Evolutionary conservation across 2,329 filamentous ascomycete species (phyloP).

Genomic region (Hawksworthiomyces lignivorus): DNA sequence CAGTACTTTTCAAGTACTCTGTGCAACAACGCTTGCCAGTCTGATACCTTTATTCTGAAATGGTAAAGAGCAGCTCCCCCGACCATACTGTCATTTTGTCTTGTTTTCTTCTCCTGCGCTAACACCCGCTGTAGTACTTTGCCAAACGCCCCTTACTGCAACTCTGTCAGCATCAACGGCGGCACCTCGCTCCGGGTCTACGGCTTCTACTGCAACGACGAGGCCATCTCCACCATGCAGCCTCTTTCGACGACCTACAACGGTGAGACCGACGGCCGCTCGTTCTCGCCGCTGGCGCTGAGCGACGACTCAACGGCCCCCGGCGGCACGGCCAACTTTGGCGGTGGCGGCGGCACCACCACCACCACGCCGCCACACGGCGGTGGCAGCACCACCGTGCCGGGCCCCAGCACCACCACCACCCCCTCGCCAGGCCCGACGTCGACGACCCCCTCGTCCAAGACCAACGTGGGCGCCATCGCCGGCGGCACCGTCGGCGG

Average conservation of each 20-base stretch:
- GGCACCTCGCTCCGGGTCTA: constrained; percentile 10
- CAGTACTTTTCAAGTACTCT: not conserved
- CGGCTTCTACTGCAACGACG: constrained; percentile 12
- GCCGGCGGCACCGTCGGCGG: constrained; percentile 27
- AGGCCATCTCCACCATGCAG: constrained; percentile 3
- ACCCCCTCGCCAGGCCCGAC: not conserved
- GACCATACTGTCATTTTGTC: too few species aligned
- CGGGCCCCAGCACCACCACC: not conserved
- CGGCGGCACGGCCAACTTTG: constrained; percentile 1
- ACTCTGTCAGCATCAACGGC: constrained; percentile 12
- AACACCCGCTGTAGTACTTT: too few species aligned
- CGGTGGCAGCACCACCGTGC: not conserved
- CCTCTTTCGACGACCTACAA: constrained; percentile 11
- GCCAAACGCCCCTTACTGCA: constrained; percentile 12
- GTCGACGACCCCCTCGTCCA: not conserved
- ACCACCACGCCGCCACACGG: not conserved
- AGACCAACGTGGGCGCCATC: constrained; percentile 21
- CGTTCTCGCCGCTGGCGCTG: constrained; percentile 5
- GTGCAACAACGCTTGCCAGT: constrained; percentile 8
- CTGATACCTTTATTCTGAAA: constrained; percentile 10
- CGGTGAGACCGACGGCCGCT: constrained; percentile 13
- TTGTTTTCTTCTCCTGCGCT: not conserved
- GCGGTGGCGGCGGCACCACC: not conserved
- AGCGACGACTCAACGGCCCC: not conserved
- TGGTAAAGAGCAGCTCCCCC: too few species aligned